Conservation (phyloP, 2,329 filamentous ascomycete genomes). For the Aspergillus latus region DNA sequence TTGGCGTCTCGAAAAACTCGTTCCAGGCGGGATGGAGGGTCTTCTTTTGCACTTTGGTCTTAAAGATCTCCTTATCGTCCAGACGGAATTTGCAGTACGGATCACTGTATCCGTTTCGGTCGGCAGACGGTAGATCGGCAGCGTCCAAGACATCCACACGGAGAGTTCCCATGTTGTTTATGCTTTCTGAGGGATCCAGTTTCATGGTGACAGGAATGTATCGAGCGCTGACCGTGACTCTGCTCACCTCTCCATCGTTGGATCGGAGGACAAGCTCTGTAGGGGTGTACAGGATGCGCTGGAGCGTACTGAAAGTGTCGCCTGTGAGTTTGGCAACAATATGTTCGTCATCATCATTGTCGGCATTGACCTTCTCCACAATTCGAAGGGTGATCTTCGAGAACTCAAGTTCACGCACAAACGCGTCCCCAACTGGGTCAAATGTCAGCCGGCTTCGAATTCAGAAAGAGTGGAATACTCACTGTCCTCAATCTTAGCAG, state of each 20-base stretch:
- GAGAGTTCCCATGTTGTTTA: conserved; percentile 97
- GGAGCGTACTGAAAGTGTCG: conserved; percentile 81
- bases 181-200: conserved; percentile 90
- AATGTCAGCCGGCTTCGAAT: conserved; percentile 20
- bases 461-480: conserved; percentile 26
- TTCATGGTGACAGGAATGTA: conserved; percentile 94
- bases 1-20: conserved; percentile 82
- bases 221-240: conserved; percentile 86
- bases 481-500: conserved; percentile 79
- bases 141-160: conserved; percentile 92
- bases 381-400: conserved; percentile 88
- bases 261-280: conserved; percentile 78
- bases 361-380: conserved; percentile 74
- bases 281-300: conserved; percentile 89
- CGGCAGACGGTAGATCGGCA: conserved; percentile 82
- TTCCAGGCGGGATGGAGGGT: conserved; percentile 94
- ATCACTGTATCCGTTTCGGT: conserved; percentile 95
- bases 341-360: conserved; percentile 67
- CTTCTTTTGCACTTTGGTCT: conserved; percentile 96
- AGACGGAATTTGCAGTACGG: conserved; percentile 94
- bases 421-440: conserved; percentile 76
- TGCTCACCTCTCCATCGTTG: conserved; percentile 72
- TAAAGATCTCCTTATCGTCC: conserved; percentile 86
- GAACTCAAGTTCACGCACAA: conserved; percentile 95
- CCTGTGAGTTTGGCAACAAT: conserved; percentile 80